Evolutionary conservation across 441 rosid genomes (phyloP).

Genomic region (Adansonia gregorii): DNA sequence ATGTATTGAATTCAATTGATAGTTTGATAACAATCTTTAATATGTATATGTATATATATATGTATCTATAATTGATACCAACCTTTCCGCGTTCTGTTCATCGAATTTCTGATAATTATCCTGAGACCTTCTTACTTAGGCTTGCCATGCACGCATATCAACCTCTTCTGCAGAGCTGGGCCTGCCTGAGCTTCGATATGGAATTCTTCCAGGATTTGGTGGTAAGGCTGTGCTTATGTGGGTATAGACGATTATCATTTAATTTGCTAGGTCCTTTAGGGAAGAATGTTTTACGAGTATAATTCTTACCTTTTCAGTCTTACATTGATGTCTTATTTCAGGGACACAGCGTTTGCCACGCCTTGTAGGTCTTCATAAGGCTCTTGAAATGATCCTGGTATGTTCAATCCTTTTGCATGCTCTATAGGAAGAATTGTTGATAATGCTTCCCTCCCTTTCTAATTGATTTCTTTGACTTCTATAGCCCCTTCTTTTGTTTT

Average conservation of each 20-base stretch:
- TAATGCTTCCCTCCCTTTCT: constrained; percentile 8
- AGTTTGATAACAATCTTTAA: too few species aligned
- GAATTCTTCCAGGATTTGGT: constrained; percentile 24
- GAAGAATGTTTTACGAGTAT: not conserved
- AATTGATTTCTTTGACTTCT: not conserved
- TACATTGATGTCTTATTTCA: constrained; percentile 11
- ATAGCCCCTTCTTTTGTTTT: not conserved
- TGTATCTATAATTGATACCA: not conserved
- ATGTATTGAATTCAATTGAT: constrained; percentile 4
- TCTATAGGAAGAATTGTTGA: not conserved
- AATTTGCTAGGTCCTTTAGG: not conserved
- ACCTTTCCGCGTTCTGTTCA: not conserved
- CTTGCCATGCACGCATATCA: constrained; percentile 25
- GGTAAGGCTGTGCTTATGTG: constrained; percentile 17
- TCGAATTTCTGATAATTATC: not conserved
- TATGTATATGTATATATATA: too few species aligned
- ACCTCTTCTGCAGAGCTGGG: constrained; percentile 18
- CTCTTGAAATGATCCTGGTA: constrained; percentile 23
- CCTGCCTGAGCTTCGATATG: constrained; percentile 22
- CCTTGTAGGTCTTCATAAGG: constrained; percentile 18
- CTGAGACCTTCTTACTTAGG: constrained; percentile 14
- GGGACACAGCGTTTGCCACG: constrained; percentile 24
- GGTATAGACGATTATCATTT: constrained; percentile 7
- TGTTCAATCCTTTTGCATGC: not conserved
- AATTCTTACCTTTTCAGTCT: not conserved